These are phyloP conservation scores for Tillandsia leiboldiana DNA, from an alignment of 176 grass and related monocot species.

Conservation along the genomic window DNA sequence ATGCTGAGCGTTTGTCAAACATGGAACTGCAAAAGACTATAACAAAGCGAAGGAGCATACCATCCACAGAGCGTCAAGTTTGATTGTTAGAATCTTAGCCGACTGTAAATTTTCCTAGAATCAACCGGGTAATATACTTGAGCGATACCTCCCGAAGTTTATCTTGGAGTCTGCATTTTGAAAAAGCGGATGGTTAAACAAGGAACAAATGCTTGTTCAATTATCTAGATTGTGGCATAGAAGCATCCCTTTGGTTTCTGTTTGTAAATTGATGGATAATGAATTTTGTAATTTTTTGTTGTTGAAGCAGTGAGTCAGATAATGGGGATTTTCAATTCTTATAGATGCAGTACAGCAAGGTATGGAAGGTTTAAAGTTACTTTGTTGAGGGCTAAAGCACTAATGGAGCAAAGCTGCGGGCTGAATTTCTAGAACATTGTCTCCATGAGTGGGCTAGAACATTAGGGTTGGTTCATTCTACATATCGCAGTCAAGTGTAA, in stretches of 20 bases:
- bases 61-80: not conserved
- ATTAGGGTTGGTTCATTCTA: no score
- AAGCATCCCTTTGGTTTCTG: not conserved
- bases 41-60: slow-evolving; percentile 16
- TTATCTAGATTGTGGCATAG: not conserved
- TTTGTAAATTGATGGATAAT: not conserved
- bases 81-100: not conserved
- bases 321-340: no score
- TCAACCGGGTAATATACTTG: not conserved
- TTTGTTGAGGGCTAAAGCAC: no score
- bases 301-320: not conserved
- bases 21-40: slow-evolving; percentile 52
- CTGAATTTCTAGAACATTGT: no score
- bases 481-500: no score
- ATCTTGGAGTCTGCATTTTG: not conserved
- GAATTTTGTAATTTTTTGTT: not conserved
- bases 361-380: no score
- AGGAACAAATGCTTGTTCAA: not conserved
- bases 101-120: not conserved
- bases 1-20: slow-evolving; percentile 64
- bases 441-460: no score
- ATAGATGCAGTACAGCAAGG: no score
- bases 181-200: not conserved
- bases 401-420: no score
- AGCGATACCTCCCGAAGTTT: not conserved